Conservation (phyloP, 352 stramenopile species). For the Phytophthora cactorum region DNA sequence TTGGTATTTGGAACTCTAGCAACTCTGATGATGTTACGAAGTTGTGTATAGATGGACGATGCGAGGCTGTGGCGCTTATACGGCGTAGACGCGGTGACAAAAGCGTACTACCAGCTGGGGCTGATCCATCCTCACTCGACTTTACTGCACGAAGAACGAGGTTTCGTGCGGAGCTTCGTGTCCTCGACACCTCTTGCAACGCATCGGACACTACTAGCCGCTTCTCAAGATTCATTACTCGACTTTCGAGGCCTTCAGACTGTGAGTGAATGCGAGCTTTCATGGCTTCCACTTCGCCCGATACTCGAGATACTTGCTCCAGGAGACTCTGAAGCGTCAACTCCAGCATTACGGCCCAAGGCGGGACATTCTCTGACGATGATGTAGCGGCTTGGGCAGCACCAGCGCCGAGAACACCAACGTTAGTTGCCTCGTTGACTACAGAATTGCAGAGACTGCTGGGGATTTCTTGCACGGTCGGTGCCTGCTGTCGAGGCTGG, state of each 20-base stretch:
- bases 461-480: conserved; percentile 20
- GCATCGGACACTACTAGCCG: conserved; percentile 53
- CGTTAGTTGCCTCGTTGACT: conserved; percentile 2
- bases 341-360: conserved; percentile 63
- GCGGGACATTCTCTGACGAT: conserved; percentile 30
- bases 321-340: conserved; percentile 62
- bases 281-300: conserved; percentile 59
- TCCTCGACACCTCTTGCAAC: conserved; percentile 52
- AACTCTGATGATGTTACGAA: conserved; percentile 69
- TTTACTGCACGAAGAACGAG: conserved; percentile 26
- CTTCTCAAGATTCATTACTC: conserved; percentile 56
- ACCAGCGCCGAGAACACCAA: not conserved
- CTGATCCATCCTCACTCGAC: conserved; percentile 13
- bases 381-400: conserved; percentile 4
- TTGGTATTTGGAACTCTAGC: conserved; percentile 55
- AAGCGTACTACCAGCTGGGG: conserved; percentile 4
- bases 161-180: conserved; percentile 18
- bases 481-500: conserved; percentile 11
- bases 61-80: conserved; percentile 17
- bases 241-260: conserved; percentile 46
- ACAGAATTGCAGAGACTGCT: not conserved
- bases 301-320: conserved; percentile 56
- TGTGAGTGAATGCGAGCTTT: conserved; percentile 51
- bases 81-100: conserved; percentile 4
- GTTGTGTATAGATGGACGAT: conserved; percentile 58